Evolutionary conservation across 106 monocot species (phyloP), one percentile per base, ranked within the genome.

Genomic region (Phalaenopsis aphrodite): DNA sequence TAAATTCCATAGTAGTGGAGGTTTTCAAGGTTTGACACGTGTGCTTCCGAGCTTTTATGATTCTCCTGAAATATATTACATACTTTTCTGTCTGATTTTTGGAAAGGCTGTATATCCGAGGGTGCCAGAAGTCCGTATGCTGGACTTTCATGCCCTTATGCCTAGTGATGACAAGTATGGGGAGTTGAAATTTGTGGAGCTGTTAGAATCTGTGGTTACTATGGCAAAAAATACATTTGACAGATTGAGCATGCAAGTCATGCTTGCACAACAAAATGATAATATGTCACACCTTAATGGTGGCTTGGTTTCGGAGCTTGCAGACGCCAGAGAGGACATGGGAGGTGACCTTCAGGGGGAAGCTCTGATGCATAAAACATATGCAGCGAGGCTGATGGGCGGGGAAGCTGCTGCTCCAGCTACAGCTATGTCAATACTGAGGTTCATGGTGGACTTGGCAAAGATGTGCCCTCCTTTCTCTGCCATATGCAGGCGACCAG

Each of bases 41-140:
- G 95, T 95, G 36, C 89, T 99, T 77, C 91, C 99, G n/a, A 91
- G 91, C 79, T 99, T 99, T 75, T 93, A 89, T 80, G 99, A 99
- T 86, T 99, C 95, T 72, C 99, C 99, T 75, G 99, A 99, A 82
- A 89, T 99, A 86, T 99, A 99, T 46, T 99, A 95, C 66, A 95
- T 95, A 38, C 79, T 99, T 66, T 99, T 99, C 82, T 99, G 99
- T 85, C 81, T 99, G 73, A 83, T 93, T 71, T 99, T 95, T 85
- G 93, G 93, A n/a, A 99, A 99, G 83, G 77, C 85, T 81, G 95
- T 99, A 74, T 95, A 95, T 86, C 99, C 99, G 21, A 88, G 95
- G 78, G 82, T 99, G 66, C 99, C 99, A 19, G 99, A 99, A 86
- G 99, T 99, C 55, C 91, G 93, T 57, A 99, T 99, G 93, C 85